Evolutionary conservation across 768 basidiomycete species (phyloP), one percentile per base, ranked within the genome.

Genomic region (Amanita jacksonii): DNA sequence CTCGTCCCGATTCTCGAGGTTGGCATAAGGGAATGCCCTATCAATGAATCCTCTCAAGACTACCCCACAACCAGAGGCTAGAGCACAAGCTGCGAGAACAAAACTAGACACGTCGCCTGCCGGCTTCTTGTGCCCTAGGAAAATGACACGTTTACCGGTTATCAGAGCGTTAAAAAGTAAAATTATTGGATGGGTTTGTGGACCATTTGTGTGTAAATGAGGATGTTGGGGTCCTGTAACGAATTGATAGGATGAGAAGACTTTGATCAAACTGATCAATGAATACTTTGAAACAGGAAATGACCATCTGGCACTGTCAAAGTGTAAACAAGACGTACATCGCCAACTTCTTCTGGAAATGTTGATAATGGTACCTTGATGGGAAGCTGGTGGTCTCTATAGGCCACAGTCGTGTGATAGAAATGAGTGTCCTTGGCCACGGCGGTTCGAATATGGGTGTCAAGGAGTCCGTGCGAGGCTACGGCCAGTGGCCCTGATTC

Each of bases 301-400:
- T 28, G 33, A 42, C 41, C 19, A 38, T 16, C 43, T 15, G 39
- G 23, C n/a, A n/a, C 6, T 46, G 32, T 30, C 25, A 16, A 40
- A 6, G 4, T 37, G 46, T 31, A 39, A 44, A 40, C 38, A 48
- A 25, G 35, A 67, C 62, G 69, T 58, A 97, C 94, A 62, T 97
- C 93, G 35, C 96, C 93, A 45, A 99, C 89, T 69, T 99, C 96
- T 60, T 93, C 89, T 0, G 87, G 75, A 58, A 96, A 97, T 1
- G 83, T 85, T 15, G 79, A 77, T 36, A 96, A 64, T 0, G 96
- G 96, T 61, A 98, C 77, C 55, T 89, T 84, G 57, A 98, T 90
- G 10, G 92, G 93, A 23, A 97, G 62, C 22, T 77, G 76, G 49
- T 91, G 81, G 44, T 81, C 81, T 59, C 82, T 84, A 63, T 92